These are phyloP conservation scores for Cerrena zonata DNA, from an alignment of 1,284 basidiomycete species.

Conservation along the genomic window DNA sequence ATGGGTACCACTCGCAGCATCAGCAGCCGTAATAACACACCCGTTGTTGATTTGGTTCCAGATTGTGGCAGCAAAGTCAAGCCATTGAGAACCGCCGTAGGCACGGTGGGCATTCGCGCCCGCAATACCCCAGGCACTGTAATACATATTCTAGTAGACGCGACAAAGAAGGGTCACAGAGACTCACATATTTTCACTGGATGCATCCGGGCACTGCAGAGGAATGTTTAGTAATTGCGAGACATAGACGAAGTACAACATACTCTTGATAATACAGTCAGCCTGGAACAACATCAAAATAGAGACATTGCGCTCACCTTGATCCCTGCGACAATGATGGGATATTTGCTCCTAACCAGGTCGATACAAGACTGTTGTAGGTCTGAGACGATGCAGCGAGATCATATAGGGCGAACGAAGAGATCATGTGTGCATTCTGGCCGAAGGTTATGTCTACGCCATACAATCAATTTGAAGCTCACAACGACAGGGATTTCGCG, in stretches of 20 bases:
- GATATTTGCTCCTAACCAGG: neutral
- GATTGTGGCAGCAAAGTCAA: neutral
- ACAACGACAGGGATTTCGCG: neutral
- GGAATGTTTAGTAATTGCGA: no score
- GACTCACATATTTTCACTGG: neutral
- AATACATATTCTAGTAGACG: neutral
- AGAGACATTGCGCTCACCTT: neutral
- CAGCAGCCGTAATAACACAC: neutral
- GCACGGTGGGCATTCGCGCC: neutral
- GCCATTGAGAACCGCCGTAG: neutral
- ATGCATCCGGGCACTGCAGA: neutral
- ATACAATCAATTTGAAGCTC: neutral
- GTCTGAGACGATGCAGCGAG: neutral
- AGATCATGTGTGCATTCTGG: conserved; percentile 5
- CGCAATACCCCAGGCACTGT: neutral
- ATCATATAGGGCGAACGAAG: conserved; percentile 7
- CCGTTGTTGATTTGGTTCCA: neutral
- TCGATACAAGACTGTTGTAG: neutral
- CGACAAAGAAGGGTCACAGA: neutral
- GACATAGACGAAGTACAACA: neutral
- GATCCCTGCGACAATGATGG: neutral
- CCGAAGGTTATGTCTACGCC: conserved; percentile 3
- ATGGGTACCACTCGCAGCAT: conserved; percentile 2
- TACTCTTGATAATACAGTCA: neutral
- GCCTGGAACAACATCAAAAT: neutral